Base-by-base conservation (phyloP, 2,329 filamentous ascomycete species). In the Fusarium dlaminii region DNA sequence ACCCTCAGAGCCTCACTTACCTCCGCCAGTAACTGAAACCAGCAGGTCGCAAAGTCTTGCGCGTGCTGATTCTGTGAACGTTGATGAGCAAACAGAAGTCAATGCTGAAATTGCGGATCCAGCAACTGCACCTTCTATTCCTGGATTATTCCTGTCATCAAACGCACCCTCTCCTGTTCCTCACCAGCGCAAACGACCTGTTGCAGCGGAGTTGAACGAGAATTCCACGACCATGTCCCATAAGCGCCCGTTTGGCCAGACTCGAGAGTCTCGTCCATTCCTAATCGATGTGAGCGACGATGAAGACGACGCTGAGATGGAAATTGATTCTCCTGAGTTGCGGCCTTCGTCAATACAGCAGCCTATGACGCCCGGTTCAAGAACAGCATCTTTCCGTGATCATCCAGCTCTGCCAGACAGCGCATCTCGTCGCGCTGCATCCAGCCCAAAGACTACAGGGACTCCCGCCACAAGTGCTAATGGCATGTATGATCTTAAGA, bases 281-380 rank as follows among this genome's bases (percentile, higher is more conserved):
- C 89, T 98, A 43, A 97, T 98, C 75, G 90, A 97, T 73, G 92
- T 97, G 43, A 97, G 94, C 79, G 95, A 97, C 12, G 87, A 88
- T 42, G 88, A 90, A 56, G 89, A 90, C 63, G 89, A 91, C 72
- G 87, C 91, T 52, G 90, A 91, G 64, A 93, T 92, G 90, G 91
- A 93, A 39, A 86, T 92, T 30, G 90, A 90, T 32, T 90, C 87
- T 52, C 86, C 85, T 15, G 84, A 82, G 34, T 85, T 87, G 29
- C 84, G 84, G 8, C 75, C 82, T 30, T 79, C 81, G 22, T 77
- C 82, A 6, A 76, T 80, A 10, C 82, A 82, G 29, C 79, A 79
- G 17, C 78, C 66, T 24, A 77, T 74, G 10, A 79, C 78, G 7
- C 76, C 82, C 3, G 76, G 79, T n/a, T 82, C 82, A 51, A 82